Base-by-base conservation (phyloP, 441 rosid genomes). In the Manihot esculenta region DNA sequence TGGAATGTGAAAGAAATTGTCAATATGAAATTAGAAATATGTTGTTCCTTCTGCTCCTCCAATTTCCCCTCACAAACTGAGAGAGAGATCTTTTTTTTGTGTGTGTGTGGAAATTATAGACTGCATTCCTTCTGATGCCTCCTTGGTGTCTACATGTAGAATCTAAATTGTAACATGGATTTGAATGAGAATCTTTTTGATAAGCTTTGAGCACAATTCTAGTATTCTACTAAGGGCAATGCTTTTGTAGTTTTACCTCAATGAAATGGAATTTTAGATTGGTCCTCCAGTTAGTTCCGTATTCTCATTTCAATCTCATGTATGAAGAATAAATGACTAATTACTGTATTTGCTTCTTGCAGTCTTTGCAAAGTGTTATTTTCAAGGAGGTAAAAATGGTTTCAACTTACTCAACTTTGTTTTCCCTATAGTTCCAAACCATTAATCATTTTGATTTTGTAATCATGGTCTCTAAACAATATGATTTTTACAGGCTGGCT, bases 331-430 rank as follows among this genome's bases (percentile, higher is more conserved):
- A 33, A 67, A 38, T 76, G 58, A 75, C 80, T 83, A 59, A 86
- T 70, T 49, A 44, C 50, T 68, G 59, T 64, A 12, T 63, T 80
- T 78, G 69, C 66, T 82, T 69, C n/a, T 38, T 85, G 97, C 98
- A 96, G 99, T 93, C 99, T 80, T 77, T 96, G 79, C 99, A 96
- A 82, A 96, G 98, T 74, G 97, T 96, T 66, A 94, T 96, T 64
- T 96, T 96, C 89, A 96, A 93, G 89, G 96, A 89, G 99, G 99
- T 96, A 86, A 24, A n/a, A 44, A 47, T 51, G 42, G 63, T 74
- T 69, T 60, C 63, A 26, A 63, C 48, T 26, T 78, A 57, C 64
- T 70, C 57, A 41, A 30, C 35, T 76, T 71, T 62, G 33, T 72
- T n/a, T 64, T 77, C 11, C 11, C 58, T 26, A 24, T 71, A 11